Evolutionary conservation across 345 rosid species (phyloP), one percentile per base, ranked within the genome.

Genomic region (Eucalyptus rudis): DNA sequence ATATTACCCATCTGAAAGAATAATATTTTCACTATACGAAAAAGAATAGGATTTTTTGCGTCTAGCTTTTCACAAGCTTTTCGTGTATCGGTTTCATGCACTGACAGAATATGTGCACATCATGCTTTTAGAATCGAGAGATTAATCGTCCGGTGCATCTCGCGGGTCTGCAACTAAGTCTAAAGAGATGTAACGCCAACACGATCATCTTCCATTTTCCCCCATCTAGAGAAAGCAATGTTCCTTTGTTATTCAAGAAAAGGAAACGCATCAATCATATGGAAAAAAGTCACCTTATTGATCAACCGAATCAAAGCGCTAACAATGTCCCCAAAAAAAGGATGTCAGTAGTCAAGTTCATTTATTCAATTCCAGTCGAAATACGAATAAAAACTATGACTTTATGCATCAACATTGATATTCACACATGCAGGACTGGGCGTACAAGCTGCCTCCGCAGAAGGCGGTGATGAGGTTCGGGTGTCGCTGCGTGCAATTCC

Each of bases 1-100:
- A 52, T 6, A 62, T 62, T 4, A 62, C 17, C 0, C 33, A 15
- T 0, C 33, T 29, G 68, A 62, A 62, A 62, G 17, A 0, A 29
- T 0, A 13, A 29, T 62, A 62, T 27, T 62, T 62, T 27, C 68
- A 0, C 0, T 29, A 62, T 6, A 62, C 3, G 68, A 62, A 62
- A 13, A 62, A 13, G 33, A 62, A 27, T 27, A 62, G 33, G 68
- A 0, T 62, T 62, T 62, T 29, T 52, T 52, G 16, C 16, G 17
- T 62, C 40, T n/a, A 29, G 0, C 33, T 62, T 62, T 52, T 19
- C 56, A n/a, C 33, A 3, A 62, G 68, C 68, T 7, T 62, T 62
- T 3, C 68, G 17, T 62, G 68, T 29, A 62, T 62, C 68, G 33
- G 33, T 62, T 62, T 29, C 17, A 27, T 62, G 33, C 68, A 29